Conservation (phyloP, 129 eudicot genomes). For the Centaurea solstitialis region DNA sequence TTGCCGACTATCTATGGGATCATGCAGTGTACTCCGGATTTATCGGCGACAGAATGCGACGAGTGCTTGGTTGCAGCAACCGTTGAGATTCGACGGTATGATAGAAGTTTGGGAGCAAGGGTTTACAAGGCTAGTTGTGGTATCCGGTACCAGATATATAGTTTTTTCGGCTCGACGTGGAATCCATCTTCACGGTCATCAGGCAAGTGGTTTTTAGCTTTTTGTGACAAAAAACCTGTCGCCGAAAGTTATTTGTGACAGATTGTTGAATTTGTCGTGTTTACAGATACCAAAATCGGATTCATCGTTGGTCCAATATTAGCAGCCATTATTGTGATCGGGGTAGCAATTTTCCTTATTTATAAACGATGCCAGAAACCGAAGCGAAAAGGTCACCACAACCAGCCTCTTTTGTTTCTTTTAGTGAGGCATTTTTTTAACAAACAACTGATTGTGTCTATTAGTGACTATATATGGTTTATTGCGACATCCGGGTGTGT, state of each 20-base stretch:
- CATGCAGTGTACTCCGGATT: constrained; percentile 71
- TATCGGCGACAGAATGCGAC: constrained; percentile 32
- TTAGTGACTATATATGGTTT: not conserved
- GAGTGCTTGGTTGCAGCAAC: constrained; percentile 25
- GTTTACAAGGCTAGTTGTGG: constrained; percentile 34
- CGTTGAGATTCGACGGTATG: not conserved
- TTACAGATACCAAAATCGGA: constrained; percentile 4
- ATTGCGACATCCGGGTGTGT: not conserved
- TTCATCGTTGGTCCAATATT: constrained; percentile 13
- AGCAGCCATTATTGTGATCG: not conserved
- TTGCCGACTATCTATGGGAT: constrained; percentile 27
- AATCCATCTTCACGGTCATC: constrained; percentile 8
- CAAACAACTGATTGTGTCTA: not conserved
- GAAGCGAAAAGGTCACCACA: constrained; percentile 7
- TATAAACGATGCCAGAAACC: not conserved
- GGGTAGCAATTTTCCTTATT: not conserved
- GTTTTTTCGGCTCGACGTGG: constrained; percentile 37
- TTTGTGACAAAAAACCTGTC: not conserved
- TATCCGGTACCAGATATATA: constrained; percentile 34
- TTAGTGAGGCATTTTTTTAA: not conserved
- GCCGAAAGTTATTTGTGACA: not conserved
- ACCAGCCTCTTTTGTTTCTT: not conserved
- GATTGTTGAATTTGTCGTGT: not conserved
- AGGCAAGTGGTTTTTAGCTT: not conserved
- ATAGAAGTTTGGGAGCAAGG: constrained; percentile 29